Evolutionary conservation across 192 early-diverging fungal genomes (phyloP), one percentile per base, ranked within the genome.

Genomic region (Funneliformis mosseae): DNA sequence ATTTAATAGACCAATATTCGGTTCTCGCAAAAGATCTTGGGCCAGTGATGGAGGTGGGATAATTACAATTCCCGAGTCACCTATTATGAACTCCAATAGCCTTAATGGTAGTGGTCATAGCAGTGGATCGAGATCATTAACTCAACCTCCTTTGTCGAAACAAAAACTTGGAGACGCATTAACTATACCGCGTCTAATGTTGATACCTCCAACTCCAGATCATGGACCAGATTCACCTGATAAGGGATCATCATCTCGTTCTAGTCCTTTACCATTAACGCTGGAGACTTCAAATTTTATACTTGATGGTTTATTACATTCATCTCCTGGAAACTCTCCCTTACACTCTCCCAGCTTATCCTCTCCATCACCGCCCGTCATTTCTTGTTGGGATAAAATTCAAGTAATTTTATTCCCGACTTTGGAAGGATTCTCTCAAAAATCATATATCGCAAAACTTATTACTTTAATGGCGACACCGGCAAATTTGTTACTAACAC

Each of bases 381-480:
- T 73, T 48, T 39, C 18, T 27, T 62, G 76, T 3, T 61, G 80
- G 71, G 59, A 84, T 28, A 81, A 83, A 12, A 27, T 87, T 42
- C 64, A 67, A 6, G 76, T 72, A 25, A 80, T 79, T 46, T 83
- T 91, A 39, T 91, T 93, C 64, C 92, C 92, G 0, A 88, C 87
- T 6, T 46, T 93, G 7, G 61, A 83, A n/a, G 76, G 87, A 46
- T 93, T 89, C 84, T 74, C 84, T 7, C 48, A 86, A 8, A 92
- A 92, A 41, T 79, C 83, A 21, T 21, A 72, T 14, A 85, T 85
- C 68, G 83, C 86, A 48, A 88, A 87, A 68, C 78, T 89, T 21
- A 85, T 85, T 70, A 82, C 88, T 0, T 39, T 93, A 4, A 71
- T 89, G 1, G 88, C 88, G 5, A 83, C 85, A 1, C 92, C 92